These are phyloP conservation scores for Solanum acaule DNA, from an alignment of 257 asterid genomes.

Conservation along the genomic window DNA sequence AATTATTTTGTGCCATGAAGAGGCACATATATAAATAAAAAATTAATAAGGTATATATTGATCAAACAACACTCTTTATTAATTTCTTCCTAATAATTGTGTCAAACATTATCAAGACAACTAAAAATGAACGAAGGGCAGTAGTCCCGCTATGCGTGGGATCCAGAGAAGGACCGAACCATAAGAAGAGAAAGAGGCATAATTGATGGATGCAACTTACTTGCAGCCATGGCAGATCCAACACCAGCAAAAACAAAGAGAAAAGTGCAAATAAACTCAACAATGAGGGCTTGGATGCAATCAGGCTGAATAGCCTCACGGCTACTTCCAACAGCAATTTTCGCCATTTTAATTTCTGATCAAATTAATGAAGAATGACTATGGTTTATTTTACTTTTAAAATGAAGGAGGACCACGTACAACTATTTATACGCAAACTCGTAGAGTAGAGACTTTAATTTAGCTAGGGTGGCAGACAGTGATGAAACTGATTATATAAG, in stretches of 20 bases:
- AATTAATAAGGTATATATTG: no score
- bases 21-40: no score
- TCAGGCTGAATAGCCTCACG: slow-evolving; percentile 61
- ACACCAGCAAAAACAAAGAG: slow-evolving; percentile 82
- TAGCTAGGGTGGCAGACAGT: background rate
- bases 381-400: background rate
- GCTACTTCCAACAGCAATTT: slow-evolving; percentile 55
- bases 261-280: slow-evolving; percentile 76
- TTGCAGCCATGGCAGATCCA: slow-evolving; percentile 87
- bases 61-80: no score
- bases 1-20: no score
- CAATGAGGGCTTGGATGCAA: slow-evolving; percentile 72
- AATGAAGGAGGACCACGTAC: background rate
- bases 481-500: background rate
- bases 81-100: no score
- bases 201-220: slow-evolving; percentile 15
- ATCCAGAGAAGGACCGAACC: background rate
- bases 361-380: background rate
- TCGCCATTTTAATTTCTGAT: slow-evolving; percentile 35
- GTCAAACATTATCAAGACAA: no score
- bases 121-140: background rate
- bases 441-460: background rate
- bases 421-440: background rate
- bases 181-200: background rate
- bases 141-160: background rate